phyloP scores from a whole-genome alignment of 106 monocot genomes.

The Platanthera zijinensis region DNA sequence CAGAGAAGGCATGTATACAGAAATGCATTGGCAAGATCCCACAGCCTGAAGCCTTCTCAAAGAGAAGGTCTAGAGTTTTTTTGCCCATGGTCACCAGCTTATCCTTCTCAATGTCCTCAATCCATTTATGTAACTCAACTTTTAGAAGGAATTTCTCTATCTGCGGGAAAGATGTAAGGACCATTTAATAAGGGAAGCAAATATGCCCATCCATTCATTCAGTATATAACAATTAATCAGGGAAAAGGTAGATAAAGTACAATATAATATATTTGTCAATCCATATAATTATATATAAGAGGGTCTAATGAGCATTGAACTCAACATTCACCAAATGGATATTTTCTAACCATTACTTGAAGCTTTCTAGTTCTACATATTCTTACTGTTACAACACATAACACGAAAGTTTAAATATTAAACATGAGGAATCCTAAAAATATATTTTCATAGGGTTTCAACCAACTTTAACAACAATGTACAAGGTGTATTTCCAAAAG shows the following conservation, averaged over 20 bases:
- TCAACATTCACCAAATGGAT: not conserved
- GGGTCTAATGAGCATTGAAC: not conserved
- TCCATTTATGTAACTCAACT: slow-evolving; percentile 49
- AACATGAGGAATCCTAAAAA: not conserved
- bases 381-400: not conserved
- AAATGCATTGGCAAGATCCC: slow-evolving; percentile 37
- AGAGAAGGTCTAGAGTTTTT: slow-evolving; percentile 43
- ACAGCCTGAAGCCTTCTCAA: slow-evolving; percentile 48
- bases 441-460: not conserved
- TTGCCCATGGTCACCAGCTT: slow-evolving; percentile 36
- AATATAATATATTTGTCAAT: not conserved
- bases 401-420: not conserved
- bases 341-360: not conserved
- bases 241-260: not conserved
- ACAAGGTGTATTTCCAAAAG: too few relatives aligned
- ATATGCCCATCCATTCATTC: not conserved
- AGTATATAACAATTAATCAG: not conserved
- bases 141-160: slow-evolving; percentile 44
- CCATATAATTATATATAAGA: not conserved
- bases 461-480: not conserved
- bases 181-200: not conserved
- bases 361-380: not conserved
- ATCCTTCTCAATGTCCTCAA: slow-evolving; percentile 44
- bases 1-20: slow-evolving; percentile 37
- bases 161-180: slow-evolving; percentile 19